Evolutionary conservation across 1,284 basidiomycete species (phyloP), one percentile per base, ranked within the genome.

Genomic region (Vanrija sp.): DNA sequence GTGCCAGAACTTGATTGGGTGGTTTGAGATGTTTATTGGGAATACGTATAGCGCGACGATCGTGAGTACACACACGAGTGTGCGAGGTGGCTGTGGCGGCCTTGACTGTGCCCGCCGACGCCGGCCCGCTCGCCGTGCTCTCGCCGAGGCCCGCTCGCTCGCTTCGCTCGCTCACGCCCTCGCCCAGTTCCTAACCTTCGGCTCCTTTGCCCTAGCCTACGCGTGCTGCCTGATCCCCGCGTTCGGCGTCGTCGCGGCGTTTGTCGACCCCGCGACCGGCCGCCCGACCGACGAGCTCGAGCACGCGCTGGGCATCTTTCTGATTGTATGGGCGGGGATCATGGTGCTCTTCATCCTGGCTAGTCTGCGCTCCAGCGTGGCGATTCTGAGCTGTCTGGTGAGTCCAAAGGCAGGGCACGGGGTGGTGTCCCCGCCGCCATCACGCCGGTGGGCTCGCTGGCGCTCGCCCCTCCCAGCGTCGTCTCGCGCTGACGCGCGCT

Each of bases 11-110:
- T 51, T 59, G 19, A 41, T 46, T 25, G 57, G 57, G 20, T 59
- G 57, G 57, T 59, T 56, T 35, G 57, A 59, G 54, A 59, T 59
- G 57, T 59, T 59, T 38, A 53, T 59, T 49, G 57, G 57, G 3
- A 59, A 59, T 54, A 59, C 57, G 19, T 59, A 51, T 41, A 51
- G 35, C n/a, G 57, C 57, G 4, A 59, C 57, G 35, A 54, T 59
- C 43, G 31, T 31, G 31, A 31, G 31, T 31, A 12, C 27, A 31
- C 10, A 31, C 7, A 12, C 6, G 6, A 6, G 12, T 31, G 6
- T 12, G 27, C 27, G 27, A 31, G 27, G 27, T 6, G 8, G 27
- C 7, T 3, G 27, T 12, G 6, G 27, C 7, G 3, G 27, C n/a
- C n/a, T n/a, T n/a, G n/a, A n/a, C n/a, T n/a, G n/a, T n/a, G n/a